phyloP scores from a whole-genome alignment of 192 early-diverging fungal species.

The Coemansia sp. region DNA sequence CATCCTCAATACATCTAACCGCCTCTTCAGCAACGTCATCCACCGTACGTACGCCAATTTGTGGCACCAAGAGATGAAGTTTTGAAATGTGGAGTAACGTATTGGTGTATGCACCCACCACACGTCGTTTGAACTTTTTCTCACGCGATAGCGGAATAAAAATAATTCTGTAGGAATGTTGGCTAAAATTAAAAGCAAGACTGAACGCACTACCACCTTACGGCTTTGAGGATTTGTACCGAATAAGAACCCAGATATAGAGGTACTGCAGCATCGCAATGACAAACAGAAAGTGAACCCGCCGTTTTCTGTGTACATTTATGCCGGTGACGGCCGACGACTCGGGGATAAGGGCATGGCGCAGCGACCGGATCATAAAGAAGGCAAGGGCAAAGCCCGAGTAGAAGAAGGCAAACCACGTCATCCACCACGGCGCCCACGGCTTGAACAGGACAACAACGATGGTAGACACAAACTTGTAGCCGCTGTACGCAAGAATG shows the following conservation, averaged over 20 bases:
- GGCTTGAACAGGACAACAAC: slow-evolving; percentile 51
- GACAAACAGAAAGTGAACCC: slow-evolving; percentile 85
- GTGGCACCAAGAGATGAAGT: too few species aligned
- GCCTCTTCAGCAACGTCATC: too few species aligned
- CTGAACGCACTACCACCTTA: background rate
- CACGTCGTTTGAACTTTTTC: too few species aligned
- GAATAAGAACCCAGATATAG: slow-evolving; percentile 77
- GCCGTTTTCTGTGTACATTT: slow-evolving; percentile 69
- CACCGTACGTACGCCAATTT: too few species aligned
- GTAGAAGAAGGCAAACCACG: slow-evolving; percentile 75
- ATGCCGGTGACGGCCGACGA: slow-evolving; percentile 61
- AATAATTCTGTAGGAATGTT: too few species aligned
- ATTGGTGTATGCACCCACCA: too few species aligned
- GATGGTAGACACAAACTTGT: slow-evolving; percentile 90
- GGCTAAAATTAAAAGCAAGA: background rate
- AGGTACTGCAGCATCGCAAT: slow-evolving; percentile 80
- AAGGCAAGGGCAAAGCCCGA: slow-evolving; percentile 77
- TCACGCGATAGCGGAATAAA: too few species aligned
- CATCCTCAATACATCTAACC: too few species aligned
- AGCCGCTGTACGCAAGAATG: slow-evolving; percentile 84
- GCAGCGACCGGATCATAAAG: slow-evolving; percentile 80
- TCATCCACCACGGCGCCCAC: slow-evolving; percentile 56
- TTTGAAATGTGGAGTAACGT: too few species aligned
- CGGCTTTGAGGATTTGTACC: slow-evolving; percentile 39
- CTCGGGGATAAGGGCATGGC: slow-evolving; percentile 73